These are phyloP conservation scores for Picocystis salinarum DNA, from an alignment of 139 green algal species.

Conservation along the genomic window DNA sequence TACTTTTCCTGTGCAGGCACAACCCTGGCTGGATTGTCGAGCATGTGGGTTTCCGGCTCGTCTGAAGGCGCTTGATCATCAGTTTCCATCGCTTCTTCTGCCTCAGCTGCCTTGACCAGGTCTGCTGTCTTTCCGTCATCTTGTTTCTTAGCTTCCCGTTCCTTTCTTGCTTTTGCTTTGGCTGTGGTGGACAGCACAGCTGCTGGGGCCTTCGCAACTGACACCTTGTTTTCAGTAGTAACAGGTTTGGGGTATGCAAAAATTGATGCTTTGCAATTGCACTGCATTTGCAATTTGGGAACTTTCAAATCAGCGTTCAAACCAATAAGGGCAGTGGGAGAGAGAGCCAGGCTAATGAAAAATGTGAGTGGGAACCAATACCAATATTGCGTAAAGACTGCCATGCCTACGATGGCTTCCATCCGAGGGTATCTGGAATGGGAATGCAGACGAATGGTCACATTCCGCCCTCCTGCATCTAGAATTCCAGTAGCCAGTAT, in stretches of 20 bases:
- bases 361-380: conserved; percentile 94
- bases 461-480: conserved; percentile 83
- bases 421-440: conserved; percentile 50
- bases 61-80: conserved; percentile 1
- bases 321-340: conserved; percentile 69
- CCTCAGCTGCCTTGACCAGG: conserved; percentile 1
- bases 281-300: conserved; percentile 38
- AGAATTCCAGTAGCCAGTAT: conserved; percentile 81
- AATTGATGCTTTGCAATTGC: conserved; percentile 39
- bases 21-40: conserved; percentile 71
- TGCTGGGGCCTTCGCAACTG: conserved; percentile 57
- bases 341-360: conserved; percentile 67
- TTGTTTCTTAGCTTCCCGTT: conserved; percentile 36
- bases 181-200: conserved; percentile 88
- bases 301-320: conserved; percentile 60
- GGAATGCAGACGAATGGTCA: conserved; percentile 56
- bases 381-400: conserved; percentile 95
- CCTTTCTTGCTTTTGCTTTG: conserved; percentile 25
- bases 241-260: conserved; percentile 78
- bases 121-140: conserved; percentile 17
- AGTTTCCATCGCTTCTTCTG: conserved; percentile 15
- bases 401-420: conserved; percentile 65
- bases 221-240: conserved; percentile 27
- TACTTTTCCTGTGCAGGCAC: conserved; percentile 52
- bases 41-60: conserved; percentile 23